A percentile compares a stretch with the other conserved stretches of the same genome.
These are phyloP conservation scores for Cryptomeria japonica DNA, from an alignment of 75 land plant genomes.

Conservation along the genomic window DNA sequence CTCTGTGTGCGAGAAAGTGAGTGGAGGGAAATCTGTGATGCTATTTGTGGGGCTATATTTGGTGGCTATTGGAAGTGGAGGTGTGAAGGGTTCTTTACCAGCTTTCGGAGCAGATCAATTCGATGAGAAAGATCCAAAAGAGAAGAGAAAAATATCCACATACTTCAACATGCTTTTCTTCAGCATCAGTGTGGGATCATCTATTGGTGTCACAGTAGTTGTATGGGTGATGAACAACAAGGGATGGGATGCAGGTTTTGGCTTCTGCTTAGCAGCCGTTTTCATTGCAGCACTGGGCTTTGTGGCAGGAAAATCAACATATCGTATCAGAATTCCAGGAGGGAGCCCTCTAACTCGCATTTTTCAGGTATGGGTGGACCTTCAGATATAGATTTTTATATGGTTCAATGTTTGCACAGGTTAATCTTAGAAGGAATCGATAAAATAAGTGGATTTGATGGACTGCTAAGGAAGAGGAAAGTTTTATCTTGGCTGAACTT, in stretches of 20 bases:
- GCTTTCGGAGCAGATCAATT: conserved; percentile 91
- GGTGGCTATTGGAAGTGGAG: conserved; percentile 38
- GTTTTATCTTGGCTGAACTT: too few relatives aligned
- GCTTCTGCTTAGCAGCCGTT: neutral
- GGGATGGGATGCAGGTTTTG: conserved; percentile 57
- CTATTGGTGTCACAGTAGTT: conserved; percentile 53
- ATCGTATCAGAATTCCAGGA: conserved; percentile 26
- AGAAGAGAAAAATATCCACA: neutral
- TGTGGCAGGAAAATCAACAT: neutral
- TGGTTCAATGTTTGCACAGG: too few relatives aligned
- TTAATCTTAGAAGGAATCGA: too few relatives aligned
- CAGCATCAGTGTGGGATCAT: neutral
- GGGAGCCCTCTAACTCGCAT: conserved; percentile 47
- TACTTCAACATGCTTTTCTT: neutral
- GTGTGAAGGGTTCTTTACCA: conserved; percentile 22
- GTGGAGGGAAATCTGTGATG: neutral
- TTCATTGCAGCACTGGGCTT: neutral
- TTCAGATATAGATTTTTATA: neutral
- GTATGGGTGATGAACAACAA: conserved; percentile 25
- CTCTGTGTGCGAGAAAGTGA: conserved; percentile 24
- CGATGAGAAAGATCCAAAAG: conserved; percentile 22
- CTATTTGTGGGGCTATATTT: conserved; percentile 50
- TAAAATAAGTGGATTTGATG: too few relatives aligned
- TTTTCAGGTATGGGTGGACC: neutral
- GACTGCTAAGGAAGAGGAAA: too few relatives aligned